Base-by-base conservation (phyloP, 2,329 filamentous ascomycete species). In the Aureobasidium sp. region DNA sequence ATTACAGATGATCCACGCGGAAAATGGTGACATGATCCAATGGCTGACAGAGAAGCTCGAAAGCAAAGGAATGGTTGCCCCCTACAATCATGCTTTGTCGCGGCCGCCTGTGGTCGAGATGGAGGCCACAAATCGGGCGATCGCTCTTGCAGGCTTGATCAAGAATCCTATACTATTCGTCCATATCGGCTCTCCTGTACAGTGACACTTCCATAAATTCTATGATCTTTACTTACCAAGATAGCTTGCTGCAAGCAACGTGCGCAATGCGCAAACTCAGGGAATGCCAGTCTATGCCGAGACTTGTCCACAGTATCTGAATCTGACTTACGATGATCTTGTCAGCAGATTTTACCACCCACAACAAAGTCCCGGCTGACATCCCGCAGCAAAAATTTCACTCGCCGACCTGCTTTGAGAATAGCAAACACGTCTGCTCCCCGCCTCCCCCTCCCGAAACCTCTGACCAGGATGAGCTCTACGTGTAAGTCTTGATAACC, bases 251-350 rank as follows among this genome's bases (percentile, higher is more conserved):
- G 76, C 79, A 1, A 64, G 67, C 1, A 75, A 78, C 55, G 82
- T 83, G 65, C 75, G 77, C 50, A 67, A 71, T 41, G 81, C 81
- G 0, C 81, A 84, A 67, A 77, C 77, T 9, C 68, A 75, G 3
- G 78, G 78, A 0, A 72, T 80, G 41, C 80, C 81, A 2, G 71
- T 83, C 44, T 79, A 78, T 64, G 81, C 80, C 1, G 80, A 83
- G 68, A 84, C 81, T 0, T 83, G 81, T 65, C 81, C 81, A 1
- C 81, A 84, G 63, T 83, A 84, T 63, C 75, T 83, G 2, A 80
- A 81, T 63, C 74, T 84, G 5, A 82, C 79, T 1, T 75, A 79
- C 25, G 74, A 77, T 27, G 77, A 81, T 67, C 74, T 83, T 3
- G 78, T 79, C 59, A 73, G 74, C 37, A 77, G 30, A 30, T 4